phyloP scores from a whole-genome alignment of 1,139 yeast species.

The Pichia sp. region DNA sequence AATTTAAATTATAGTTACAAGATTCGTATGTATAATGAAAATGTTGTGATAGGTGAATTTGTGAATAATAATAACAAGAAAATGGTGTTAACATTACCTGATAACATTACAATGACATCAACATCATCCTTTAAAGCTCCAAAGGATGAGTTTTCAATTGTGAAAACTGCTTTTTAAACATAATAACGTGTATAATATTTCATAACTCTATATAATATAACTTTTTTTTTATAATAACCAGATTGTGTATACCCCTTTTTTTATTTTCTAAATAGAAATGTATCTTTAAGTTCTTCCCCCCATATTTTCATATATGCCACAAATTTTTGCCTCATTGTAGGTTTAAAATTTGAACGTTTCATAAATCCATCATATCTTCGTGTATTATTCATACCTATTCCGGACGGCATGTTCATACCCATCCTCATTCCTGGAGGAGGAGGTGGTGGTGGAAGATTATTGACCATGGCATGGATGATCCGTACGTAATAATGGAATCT shows the following conservation, averaged over 20 bases:
- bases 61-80: constrained; percentile 65
- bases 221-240: not conserved
- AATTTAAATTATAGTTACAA: constrained; percentile 33
- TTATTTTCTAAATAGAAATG: constrained; percentile 40
- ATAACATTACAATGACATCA: constrained; percentile 65
- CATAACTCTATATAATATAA: not conserved
- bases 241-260: too few relatives aligned
- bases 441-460: constrained; percentile 43
- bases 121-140: constrained; percentile 55
- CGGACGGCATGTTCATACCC: too few relatives aligned
- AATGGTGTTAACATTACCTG: constrained; percentile 62
- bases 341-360: constrained; percentile 29
- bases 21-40: constrained; percentile 56
- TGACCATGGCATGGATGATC: constrained; percentile 56
- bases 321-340: constrained; percentile 48
- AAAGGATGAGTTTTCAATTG: constrained; percentile 35
- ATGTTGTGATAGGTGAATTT: constrained; percentile 74
- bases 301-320: constrained; percentile 62
- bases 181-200: not conserved
- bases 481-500: constrained; percentile 67
- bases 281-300: constrained; percentile 53
- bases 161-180: constrained; percentile 15
- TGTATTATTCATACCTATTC: not conserved
- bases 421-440: constrained; percentile 6
- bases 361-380: not conserved